A percentile compares a stretch with the other conserved stretches of the same genome.
phyloP scores from a whole-genome alignment of 305 asterid species.

The Fraxinus velutina region DNA sequence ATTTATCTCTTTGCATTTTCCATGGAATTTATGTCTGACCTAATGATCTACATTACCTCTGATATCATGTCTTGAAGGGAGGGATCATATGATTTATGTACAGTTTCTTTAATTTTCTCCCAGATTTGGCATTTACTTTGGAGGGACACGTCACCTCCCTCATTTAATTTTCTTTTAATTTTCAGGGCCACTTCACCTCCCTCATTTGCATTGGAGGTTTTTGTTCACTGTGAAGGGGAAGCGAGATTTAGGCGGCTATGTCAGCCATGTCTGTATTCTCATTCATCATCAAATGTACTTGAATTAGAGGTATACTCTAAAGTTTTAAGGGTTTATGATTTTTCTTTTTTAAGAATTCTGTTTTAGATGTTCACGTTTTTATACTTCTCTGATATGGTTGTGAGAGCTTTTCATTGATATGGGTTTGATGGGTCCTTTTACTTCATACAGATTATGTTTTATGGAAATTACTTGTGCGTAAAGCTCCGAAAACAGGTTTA shows the following conservation, averaged over 20 bases:
- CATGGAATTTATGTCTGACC: slow-evolving; percentile 1
- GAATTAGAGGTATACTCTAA: slow-evolving; percentile 79
- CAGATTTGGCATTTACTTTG: neutral
- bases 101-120: neutral
- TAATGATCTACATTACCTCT: neutral
- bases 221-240: slow-evolving; percentile 93
- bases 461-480: neutral
- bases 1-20: neutral
- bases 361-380: neutral
- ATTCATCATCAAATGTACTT: slow-evolving; percentile 87
- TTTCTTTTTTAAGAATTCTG: neutral
- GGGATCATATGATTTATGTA: neutral
- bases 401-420: neutral
- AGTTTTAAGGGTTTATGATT: neutral
- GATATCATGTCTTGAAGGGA: neutral
- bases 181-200: slow-evolving; percentile 93
- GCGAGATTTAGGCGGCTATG: slow-evolving; percentile 89
- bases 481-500: neutral
- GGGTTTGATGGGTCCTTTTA: slow-evolving; percentile 22
- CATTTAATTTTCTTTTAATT: slow-evolving; percentile 28
- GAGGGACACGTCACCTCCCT: slow-evolving; percentile 93
- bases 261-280: slow-evolving; percentile 86
- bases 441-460: slow-evolving; percentile 1
- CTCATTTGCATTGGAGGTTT: slow-evolving; percentile 80
- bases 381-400: neutral